Conservation (phyloP, 2,329 filamentous ascomycete genomes). For the Penicillium sp. region DNA sequence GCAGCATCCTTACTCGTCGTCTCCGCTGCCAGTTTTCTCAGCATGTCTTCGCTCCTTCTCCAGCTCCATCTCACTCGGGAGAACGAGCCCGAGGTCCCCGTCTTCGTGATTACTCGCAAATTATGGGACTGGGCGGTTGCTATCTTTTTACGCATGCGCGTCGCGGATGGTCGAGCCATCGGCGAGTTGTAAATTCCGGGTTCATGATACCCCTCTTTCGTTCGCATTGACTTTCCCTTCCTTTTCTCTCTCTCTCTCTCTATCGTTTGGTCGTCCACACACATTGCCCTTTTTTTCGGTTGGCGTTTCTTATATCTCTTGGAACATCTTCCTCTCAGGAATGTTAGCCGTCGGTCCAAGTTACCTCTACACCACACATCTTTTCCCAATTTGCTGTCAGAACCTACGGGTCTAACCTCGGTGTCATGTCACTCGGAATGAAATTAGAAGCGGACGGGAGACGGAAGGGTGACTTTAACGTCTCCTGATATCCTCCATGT, state of each 20-base stretch:
- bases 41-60: conserved; percentile 62
- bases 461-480: no score
- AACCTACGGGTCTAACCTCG: no score
- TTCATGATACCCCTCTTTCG: neutral
- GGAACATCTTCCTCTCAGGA: no score
- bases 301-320: no score
- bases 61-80: conserved; percentile 60
- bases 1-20: conserved; percentile 71
- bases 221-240: neutral
- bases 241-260: neutral
- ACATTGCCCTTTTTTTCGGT: neutral
- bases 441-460: no score
- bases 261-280: no score
- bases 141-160: conserved; percentile 31
- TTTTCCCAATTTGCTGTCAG: no score
- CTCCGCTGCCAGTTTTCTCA: conserved; percentile 69
- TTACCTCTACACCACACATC: no score
- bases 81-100: conserved; percentile 56
- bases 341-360: no score
- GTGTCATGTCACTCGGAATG: no score
- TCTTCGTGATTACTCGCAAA: conserved; percentile 46
- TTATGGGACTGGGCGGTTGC: conserved; percentile 35
- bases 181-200: conserved; percentile 19
- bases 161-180: conserved; percentile 23
- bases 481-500: no score